A percentile compares a stretch with the other conserved stretches of the same genome.
Evolutionary conservation across 1,139 yeast species (phyloP).

Genomic region (Saccharomyces uvarum): DNA sequence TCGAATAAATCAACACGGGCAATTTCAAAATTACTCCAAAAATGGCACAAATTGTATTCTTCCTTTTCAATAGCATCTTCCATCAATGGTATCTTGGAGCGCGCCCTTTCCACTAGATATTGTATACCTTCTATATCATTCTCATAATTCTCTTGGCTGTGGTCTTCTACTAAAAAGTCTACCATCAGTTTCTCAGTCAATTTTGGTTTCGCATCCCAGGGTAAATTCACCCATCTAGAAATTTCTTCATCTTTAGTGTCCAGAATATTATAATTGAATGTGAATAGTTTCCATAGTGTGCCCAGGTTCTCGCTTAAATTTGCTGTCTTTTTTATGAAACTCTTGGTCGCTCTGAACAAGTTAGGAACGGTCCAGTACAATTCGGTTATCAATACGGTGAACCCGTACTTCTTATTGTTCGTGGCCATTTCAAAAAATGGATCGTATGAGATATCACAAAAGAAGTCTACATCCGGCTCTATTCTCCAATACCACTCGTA

Average conservation of each 20-base stretch:
- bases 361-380: conserved; percentile 73
- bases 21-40: conserved; percentile 89
- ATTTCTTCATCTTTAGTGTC: conserved; percentile 15
- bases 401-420: conserved; percentile 68
- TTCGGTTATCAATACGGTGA: conserved; percentile 67
- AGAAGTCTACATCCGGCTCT: conserved; percentile 84
- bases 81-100: conserved; percentile 14
- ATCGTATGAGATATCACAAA: conserved; percentile 83
- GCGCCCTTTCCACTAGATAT: conserved; percentile 13
- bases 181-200: conserved; percentile 25
- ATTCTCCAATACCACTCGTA: conserved; percentile 92
- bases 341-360: conserved; percentile 60
- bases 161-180: conserved; percentile 12
- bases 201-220: conserved; percentile 17
- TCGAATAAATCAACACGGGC: conserved; percentile 69
- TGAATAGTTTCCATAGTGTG: conserved; percentile 51
- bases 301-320: conserved; percentile 38
- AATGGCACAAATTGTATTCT: conserved; percentile 71
- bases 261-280: conserved; percentile 30
- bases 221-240: conserved; percentile 21
- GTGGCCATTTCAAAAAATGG: conserved; percentile 76
- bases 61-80: conserved; percentile 52
- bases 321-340: conserved; percentile 44
- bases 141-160: neutral
- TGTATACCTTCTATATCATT: conserved; percentile 13